Evolutionary conservation across 169 alveolate species (phyloP).

Genomic region (Amoebophrya sp.): DNA sequence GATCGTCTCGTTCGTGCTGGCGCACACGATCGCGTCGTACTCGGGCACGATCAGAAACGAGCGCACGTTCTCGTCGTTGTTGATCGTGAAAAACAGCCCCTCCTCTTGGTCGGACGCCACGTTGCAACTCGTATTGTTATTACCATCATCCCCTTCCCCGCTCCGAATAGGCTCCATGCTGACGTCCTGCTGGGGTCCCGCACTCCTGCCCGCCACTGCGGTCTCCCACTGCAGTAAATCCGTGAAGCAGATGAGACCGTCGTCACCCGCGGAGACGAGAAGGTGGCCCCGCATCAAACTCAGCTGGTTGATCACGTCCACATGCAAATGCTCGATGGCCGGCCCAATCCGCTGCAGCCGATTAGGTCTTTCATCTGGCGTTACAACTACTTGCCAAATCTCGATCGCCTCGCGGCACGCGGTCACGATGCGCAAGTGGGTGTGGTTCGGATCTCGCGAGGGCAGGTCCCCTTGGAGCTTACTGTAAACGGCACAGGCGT

Average conservation of each 20-base stretch:
- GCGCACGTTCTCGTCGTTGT: background rate
- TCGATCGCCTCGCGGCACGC: background rate
- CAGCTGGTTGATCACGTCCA: background rate
- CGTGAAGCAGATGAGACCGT: background rate
- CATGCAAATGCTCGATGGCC: background rate
- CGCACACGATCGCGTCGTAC: background rate
- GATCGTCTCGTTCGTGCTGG: background rate
- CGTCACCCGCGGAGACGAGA: background rate
- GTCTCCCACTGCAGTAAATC: background rate
- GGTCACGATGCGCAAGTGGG: background rate
- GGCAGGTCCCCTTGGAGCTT: too few relatives aligned
- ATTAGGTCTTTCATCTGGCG: background rate
- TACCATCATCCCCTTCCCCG: background rate
- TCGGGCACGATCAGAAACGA: background rate
- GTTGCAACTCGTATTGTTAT: too few relatives aligned
- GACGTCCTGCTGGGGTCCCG: background rate
- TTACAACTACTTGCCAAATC: background rate
- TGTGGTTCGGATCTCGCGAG: too few relatives aligned
- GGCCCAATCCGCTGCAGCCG: background rate
- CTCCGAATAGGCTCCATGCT: background rate
- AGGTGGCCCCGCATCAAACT: background rate
- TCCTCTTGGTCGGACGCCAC: background rate
- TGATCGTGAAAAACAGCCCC: background rate
- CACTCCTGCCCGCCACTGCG: background rate
- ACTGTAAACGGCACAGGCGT: too few relatives aligned